These are phyloP conservation scores for Tagetes erecta DNA, from an alignment of 129 eudicot genomes.

Conservation along the genomic window DNA sequence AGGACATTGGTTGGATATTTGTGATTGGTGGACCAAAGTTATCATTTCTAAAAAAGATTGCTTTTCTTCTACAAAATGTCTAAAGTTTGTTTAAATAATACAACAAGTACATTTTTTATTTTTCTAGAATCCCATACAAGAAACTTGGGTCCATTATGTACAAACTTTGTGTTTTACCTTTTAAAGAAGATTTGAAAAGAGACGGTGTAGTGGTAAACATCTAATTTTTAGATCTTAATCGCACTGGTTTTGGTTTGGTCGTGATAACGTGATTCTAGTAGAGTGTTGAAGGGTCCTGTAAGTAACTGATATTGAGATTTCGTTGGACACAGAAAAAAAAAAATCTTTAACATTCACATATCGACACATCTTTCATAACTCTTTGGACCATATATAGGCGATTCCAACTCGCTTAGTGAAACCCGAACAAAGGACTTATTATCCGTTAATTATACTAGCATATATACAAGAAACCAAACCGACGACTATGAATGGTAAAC, in stretches of 20 bases:
- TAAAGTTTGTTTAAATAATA: neutral
- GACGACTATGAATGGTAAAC: neutral
- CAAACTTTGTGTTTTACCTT: neutral
- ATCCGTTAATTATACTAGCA: neutral
- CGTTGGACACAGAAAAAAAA: too few species aligned
- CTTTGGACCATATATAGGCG: neutral
- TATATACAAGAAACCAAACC: conserved; percentile 12
- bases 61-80: neutral
- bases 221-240: too few species aligned
- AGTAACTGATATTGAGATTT: too few species aligned
- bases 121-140: neutral
- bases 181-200: too few species aligned
- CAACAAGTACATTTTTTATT: neutral
- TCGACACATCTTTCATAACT: neutral
- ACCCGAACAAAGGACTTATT: neutral
- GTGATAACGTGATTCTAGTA: too few species aligned
- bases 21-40: neutral
- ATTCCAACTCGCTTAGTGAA: neutral
- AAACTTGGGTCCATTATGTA: neutral
- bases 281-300: too few species aligned
- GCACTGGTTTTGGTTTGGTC: too few species aligned
- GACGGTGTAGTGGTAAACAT: too few species aligned
- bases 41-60: neutral
- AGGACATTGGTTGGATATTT: conserved; percentile 5
- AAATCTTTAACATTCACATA: neutral